phyloP scores from a whole-genome alignment of 208 protist species.

The Tritrichomonas musculus region DNA sequence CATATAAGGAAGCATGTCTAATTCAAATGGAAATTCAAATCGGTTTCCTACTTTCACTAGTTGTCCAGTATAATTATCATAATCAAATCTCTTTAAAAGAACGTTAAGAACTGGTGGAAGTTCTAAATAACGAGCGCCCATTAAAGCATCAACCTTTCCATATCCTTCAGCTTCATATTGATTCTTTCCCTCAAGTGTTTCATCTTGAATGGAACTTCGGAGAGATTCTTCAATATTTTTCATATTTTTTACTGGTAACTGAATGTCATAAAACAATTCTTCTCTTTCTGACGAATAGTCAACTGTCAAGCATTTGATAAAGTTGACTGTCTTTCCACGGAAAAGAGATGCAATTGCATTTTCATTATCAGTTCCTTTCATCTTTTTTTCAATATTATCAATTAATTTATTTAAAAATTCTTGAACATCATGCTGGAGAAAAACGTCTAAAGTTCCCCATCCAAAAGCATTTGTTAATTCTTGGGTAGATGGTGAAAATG shows the following conservation, averaged over 20 bases:
- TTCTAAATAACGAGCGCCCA: too few relatives aligned
- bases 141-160: background rate
- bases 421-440: slow-evolving; percentile 24
- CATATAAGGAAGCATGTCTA: background rate
- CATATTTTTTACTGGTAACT: background rate
- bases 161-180: background rate
- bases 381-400: slow-evolving; percentile 26
- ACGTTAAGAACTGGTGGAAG: background rate
- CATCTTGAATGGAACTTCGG: too few relatives aligned
- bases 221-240: background rate
- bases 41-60: background rate
- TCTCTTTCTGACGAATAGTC: background rate
- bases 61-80: background rate
- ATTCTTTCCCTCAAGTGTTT: background rate
- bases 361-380: background rate
- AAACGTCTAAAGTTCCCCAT: background rate
- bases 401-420: background rate
- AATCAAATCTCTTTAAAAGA: background rate
- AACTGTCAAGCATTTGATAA: background rate
- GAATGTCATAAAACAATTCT: slow-evolving; percentile 5
- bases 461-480: background rate
- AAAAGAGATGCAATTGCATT: background rate
- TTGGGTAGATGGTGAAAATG: background rate
- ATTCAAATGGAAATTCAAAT: background rate
- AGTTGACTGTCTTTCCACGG: background rate